Percentiles rank a stretch among this genome's conserved stretches.
Evolutionary conservation across 1,139 yeast species (phyloP).

Genomic region (Saccharomyces pastorianus): DNA sequence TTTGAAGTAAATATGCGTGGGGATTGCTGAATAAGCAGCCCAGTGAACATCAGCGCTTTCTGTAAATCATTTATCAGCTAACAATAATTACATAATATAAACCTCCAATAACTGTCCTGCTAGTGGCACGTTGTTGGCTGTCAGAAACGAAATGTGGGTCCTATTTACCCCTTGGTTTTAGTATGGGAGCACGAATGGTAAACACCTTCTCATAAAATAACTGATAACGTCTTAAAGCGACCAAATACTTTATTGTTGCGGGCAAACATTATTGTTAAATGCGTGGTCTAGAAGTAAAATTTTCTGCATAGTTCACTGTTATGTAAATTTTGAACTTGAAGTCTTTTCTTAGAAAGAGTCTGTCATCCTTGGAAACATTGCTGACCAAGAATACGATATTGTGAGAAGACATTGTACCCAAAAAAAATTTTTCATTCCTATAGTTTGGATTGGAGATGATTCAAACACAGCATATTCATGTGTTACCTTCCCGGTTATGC

Average conservation of each 20-base stretch:
- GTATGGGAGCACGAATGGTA: not conserved
- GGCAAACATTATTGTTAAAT: not conserved
- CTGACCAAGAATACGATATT: not conserved
- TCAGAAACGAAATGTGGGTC: not conserved
- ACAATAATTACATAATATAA: not conserved
- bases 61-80: not conserved
- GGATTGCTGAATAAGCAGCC: not conserved
- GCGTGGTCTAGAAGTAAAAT: not conserved
- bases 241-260: not conserved
- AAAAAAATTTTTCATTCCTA: not conserved
- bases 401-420: not conserved
- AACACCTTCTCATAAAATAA: not conserved
- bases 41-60: not conserved
- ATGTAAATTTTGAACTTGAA: not conserved
- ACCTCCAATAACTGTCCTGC: not conserved
- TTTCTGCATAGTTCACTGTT: not conserved
- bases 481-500: not conserved
- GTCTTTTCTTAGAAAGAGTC: not conserved
- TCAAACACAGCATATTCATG: not conserved
- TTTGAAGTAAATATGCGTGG: not conserved
- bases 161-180: not conserved
- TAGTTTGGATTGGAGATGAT: not conserved
- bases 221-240: not conserved
- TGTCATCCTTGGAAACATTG: not conserved
- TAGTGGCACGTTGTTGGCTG: not conserved